Evolutionary conservation across 768 basidiomycete species (phyloP).

Genomic region (Lactarius sp.): DNA sequence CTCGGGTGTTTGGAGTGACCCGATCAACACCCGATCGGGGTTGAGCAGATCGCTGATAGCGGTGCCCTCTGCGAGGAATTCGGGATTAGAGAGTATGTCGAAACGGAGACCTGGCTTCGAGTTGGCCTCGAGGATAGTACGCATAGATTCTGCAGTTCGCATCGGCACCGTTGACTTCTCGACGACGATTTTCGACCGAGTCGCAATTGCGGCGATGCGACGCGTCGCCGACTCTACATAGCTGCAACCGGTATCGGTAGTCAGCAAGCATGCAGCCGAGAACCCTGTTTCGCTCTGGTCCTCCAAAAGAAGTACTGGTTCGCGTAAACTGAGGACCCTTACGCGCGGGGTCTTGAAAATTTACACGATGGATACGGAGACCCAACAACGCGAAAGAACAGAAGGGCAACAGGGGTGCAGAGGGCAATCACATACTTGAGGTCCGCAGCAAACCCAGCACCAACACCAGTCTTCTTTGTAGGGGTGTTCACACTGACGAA

Average conservation of each 20-base stretch:
- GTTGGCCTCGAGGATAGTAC: constrained; percentile 98
- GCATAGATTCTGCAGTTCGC: constrained; percentile 98
- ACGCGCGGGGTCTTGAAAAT: neutral
- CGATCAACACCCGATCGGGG: constrained; percentile 96
- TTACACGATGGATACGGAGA: neutral
- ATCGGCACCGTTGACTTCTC: constrained; percentile 99
- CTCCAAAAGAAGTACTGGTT: neutral
- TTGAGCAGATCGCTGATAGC: constrained; percentile 83
- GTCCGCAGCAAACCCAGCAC: constrained; percentile 97
- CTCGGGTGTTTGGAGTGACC: constrained; percentile 85
- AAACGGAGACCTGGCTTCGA: constrained; percentile 87
- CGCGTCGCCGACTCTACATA: constrained; percentile 97
- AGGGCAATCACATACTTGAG: constrained; percentile 67
- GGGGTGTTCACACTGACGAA: constrained; percentile 99
- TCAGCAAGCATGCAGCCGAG: constrained; percentile 2
- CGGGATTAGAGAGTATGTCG: constrained; percentile 98
- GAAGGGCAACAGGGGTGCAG: too few species aligned
- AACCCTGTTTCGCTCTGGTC: neutral
- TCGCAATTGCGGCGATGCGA: constrained; percentile 88
- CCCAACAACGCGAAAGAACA: neutral
- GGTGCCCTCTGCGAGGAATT: constrained; percentile 98
- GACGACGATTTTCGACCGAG: constrained; percentile 93
- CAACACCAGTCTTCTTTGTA: constrained; percentile 96
- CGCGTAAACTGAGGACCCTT: neutral
- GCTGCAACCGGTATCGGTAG: constrained; percentile 39